Base-by-base conservation (phyloP, 441 rosid species). In the Mallotus repandus region DNA sequence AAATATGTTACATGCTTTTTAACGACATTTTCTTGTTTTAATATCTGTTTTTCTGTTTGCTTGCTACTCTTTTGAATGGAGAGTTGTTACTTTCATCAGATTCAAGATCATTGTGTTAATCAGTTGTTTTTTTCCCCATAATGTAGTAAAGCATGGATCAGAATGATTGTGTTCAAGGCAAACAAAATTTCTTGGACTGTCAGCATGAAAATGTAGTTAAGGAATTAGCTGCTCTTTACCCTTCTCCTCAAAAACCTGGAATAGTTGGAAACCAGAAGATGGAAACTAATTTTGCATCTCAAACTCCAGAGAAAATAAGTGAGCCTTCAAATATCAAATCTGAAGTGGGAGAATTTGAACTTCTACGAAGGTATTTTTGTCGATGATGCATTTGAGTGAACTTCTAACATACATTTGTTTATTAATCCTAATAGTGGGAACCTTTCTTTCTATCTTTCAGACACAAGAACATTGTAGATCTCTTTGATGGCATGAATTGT, bases 261-360 rank as follows among this genome's bases (percentile, higher is more conserved):
- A 38, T 54, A 52, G 48, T 60, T 45, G 78, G 56, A 55, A 77
- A 64, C 15, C 64, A 59, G 54, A 67, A 59, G 56, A 41, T 58
- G 56, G 85, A 67, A 58, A 62, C 68, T 50, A 63, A 35, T 16
- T 66, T 85, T 59, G 71, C 62, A 3, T 61, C 77, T 43, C 80
- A 77, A 64, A 88, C 91, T 58, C 91, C 91, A 13, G 78, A 77
- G 79, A 86, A 84, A 78, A 74, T 65, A 10, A 69, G 45, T 41
- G 79, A 76, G 76, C 73, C 81, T 78, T 66, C 66, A 14, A 56
- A 25, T 22, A 12, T 64, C 35, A 69, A 71, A 52, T 60, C 57
- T 18, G 53, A 56, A 50, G 82, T 57, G 53, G 54, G 22, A 46
- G 79, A 76, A 58, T n/a, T 67, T 52, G 76, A 79, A 50, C 41